Conservation (phyloP, 2,329 filamentous ascomycete species). For the Fusarium citri region DNA sequence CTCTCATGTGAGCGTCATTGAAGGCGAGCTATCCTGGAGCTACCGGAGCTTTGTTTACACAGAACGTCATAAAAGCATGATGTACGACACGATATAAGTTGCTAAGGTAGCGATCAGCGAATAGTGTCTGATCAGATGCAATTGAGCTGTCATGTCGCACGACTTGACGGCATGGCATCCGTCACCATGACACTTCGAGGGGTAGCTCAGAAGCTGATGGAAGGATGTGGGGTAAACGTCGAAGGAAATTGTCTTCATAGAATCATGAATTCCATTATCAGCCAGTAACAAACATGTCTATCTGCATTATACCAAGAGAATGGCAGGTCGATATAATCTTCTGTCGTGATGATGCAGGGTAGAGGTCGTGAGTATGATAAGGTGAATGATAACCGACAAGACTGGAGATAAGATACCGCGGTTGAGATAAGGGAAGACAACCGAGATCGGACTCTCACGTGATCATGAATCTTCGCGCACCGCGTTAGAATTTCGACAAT, state of each 20-base stretch:
- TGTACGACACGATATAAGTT: neutral
- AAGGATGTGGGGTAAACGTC: neutral
- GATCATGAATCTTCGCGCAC: constrained; percentile 5
- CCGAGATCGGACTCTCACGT: neutral
- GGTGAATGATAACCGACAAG: neutral
- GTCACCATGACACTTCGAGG: neutral
- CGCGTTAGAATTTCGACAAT: constrained; percentile 2
- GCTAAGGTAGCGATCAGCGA: neutral
- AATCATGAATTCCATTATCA: fast-evolving
- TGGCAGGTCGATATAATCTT: neutral
- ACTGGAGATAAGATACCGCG: too few species aligned
- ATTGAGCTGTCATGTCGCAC: neutral
- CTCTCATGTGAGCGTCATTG: constrained; percentile 32
- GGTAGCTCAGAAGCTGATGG: neutral
- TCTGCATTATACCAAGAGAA: neutral
- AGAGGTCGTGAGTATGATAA: neutral
- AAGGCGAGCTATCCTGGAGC: neutral
- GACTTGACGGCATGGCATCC: neutral
- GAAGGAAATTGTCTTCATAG: too few species aligned
- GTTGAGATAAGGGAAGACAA: neutral
- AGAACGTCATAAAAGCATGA: constrained; percentile 11
- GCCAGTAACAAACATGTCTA: neutral
- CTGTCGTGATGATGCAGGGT: neutral
- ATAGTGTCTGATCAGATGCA: neutral
- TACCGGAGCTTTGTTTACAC: neutral